Evolutionary conservation across 2,329 filamentous ascomycete species (phyloP), one percentile per base, ranked within the genome.

Genomic region (Pseudovirgaria hyperparasitica): DNA sequence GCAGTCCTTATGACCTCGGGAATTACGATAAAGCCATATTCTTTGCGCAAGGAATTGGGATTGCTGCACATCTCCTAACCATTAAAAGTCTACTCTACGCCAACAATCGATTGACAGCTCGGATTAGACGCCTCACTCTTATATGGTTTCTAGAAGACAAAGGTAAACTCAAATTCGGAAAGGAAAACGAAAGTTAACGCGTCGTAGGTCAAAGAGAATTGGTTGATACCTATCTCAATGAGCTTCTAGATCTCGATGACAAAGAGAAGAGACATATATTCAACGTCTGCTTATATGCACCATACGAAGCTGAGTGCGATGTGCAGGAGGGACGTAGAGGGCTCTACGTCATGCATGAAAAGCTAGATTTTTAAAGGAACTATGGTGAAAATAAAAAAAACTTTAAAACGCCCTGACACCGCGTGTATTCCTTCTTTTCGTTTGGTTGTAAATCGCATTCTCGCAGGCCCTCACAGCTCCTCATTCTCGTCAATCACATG

Each of bases 11-110:
- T 8, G 9, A 19, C 3, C 7, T 9, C 6, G 19, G 23, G 13
- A 11, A 16, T n/a, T 27, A 22, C 19, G 19, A 27, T 16, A 27
- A 22, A 17, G 14, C 23, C 8, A 7, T 27, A 7, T 27, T 27
- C n/a, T 9, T 27, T n/a, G n/a, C 19, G 6, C 22, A 21, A 9
- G 26, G 26, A 6, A 17, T 22, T 7, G 19, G 26, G 2, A 22
- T 27, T 17, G 14, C 14, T 14, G 26, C 26, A 9, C 19, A 27
- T 8, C 19, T 27, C 3, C 7, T 27, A 6, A 15, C 10, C 12
- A 16, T 27, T 7, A 14, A 16, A 7, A 15, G 23, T 22, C 19
- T 27, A 3, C n/a, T 27, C 17, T 6, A 3, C 10, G 26, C 19
- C 4, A n/a, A 27, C 14, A 27, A 27, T 12, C 13, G 8, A 7